A percentile compares a stretch with the other conserved stretches of the same genome.
These are phyloP conservation scores for Penicillium roqueforti DNA, from an alignment of 495 filamentous ascomycete genomes.

Conservation along the genomic window DNA sequence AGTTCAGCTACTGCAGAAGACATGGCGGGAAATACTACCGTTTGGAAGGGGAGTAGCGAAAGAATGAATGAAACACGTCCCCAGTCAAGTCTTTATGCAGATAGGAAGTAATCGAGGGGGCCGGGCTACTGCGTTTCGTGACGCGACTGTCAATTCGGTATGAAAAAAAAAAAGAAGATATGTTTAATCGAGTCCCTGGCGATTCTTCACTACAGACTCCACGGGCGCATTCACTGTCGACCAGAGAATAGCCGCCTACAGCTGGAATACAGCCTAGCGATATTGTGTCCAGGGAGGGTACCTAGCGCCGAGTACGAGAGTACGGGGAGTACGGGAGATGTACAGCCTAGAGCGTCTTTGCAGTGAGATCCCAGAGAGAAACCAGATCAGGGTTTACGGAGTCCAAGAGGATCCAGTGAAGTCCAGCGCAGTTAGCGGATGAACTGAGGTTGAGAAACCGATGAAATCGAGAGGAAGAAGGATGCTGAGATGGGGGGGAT, in stretches of 20 bases:
- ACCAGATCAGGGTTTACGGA: conserved; percentile 27
- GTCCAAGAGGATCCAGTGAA: conserved; percentile 13
- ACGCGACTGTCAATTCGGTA: background rate
- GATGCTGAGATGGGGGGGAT: conserved; percentile 12
- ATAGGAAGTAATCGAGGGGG: background rate
- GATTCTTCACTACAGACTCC: conserved; percentile 43
- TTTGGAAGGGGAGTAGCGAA: conserved; percentile 12
- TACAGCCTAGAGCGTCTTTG: conserved; percentile 31
- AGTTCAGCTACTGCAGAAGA: conserved; percentile 83
- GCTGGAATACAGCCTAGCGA: conserved; percentile 46
- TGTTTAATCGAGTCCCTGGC: conserved; percentile 28
- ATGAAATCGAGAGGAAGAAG: conserved; percentile 18
- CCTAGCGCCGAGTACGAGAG: conserved; percentile 28
- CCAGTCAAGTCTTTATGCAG: conserved; percentile 1
- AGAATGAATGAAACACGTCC: background rate
- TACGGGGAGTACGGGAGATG: conserved; percentile 30
- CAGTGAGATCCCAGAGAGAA: conserved; percentile 20
- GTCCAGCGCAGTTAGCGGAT: conserved; percentile 1
- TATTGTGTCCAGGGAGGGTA: conserved; percentile 24
- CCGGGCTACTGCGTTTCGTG: conserved; percentile 8
- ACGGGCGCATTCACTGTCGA: conserved; percentile 35
- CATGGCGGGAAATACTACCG: conserved; percentile 45
- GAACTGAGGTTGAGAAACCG: conserved; percentile 4
- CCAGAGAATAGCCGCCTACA: conserved; percentile 40
- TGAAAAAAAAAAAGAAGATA: conserved; percentile 6